Base-by-base conservation (phyloP, 495 filamentous ascomycete species). In the Hyaloscypha variabilis region DNA sequence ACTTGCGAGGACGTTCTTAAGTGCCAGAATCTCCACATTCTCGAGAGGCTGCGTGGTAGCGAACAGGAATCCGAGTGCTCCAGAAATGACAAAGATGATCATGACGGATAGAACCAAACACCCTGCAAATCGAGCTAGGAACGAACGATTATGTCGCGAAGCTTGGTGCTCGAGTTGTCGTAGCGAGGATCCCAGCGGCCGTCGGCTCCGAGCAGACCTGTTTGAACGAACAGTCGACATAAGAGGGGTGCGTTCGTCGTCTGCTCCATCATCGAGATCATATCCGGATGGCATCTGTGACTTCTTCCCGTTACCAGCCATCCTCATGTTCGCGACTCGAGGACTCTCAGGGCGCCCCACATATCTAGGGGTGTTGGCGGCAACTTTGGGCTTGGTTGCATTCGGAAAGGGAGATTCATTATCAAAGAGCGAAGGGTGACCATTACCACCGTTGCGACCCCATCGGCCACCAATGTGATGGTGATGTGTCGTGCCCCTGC, bases 201-300 rank as follows among this genome's bases (percentile, higher is more conserved):
- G 80, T 29, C 91, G 90, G 65, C 79, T 82, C 49, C 92, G 85
- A 21, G 81, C 78, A 29, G 81, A 79, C 17, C 91, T 85, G 10
- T 82, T 74, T 21, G 88, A 88, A 3, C 87, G 85, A 13, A 79
- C 64, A 6, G 74, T 76, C 21, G 71, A 71, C 6, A 97, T 85
- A 55, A 99, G 80, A 1, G 95, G 94, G 2, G 92, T 93, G 34
- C 89, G 87, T 76, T 99, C 95, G 73, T 97, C 94, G 72, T 97
- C 94, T 26, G 91, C 93, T 2, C 80, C 80, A 59, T 83, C 82
- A 63, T 83, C 82, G 36, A 84, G 69, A 62, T 84, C 82, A 62
- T 89, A 89, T 2, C 58, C 60, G 23, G 68, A 66, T 26, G 64
- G 26, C 6, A 81, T 69, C 42, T 87, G 82, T 60, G 81, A 79